Conservation (phyloP, 2,329 filamentous ascomycete species). For the Chrysoporthe austroafricana region DNA sequence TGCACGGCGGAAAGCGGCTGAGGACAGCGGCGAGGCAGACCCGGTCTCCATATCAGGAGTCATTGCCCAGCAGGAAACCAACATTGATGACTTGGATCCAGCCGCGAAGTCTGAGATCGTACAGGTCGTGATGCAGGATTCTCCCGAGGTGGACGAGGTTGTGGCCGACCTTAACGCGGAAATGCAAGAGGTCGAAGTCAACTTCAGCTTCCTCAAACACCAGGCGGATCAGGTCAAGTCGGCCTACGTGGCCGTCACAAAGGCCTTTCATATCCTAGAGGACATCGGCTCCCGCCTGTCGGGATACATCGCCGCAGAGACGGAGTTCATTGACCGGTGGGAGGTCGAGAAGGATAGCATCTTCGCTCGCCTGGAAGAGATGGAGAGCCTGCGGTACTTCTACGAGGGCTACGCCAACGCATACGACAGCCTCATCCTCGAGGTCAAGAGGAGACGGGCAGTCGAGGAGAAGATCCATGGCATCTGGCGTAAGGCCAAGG, state of each 20-base stretch:
- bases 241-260: conserved; percentile 60
- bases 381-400: conserved; percentile 77
- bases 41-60: conserved; percentile 67
- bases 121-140: conserved; percentile 74
- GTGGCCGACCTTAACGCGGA: conserved; percentile 74
- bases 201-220: conserved; percentile 65
- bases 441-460: conserved; percentile 74
- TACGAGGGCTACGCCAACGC: conserved; percentile 86
- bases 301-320: conserved; percentile 65
- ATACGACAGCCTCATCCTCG: conserved; percentile 83
- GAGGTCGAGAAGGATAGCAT: conserved; percentile 74
- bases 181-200: conserved; percentile 75
- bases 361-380: conserved; percentile 69
- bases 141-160: conserved; percentile 67
- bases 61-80: conserved; percentile 61
- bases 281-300: conserved; percentile 69
- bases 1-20: conserved; percentile 65
- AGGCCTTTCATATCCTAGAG: conserved; percentile 69
- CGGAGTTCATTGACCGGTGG: conserved; percentile 71
- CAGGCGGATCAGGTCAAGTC: conserved; percentile 62
- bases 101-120: conserved; percentile 86
- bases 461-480: conserved; percentile 75
- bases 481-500: conserved; percentile 77
- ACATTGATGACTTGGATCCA: conserved; percentile 62
- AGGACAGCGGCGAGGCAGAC: conserved; percentile 52